phyloP scores from a whole-genome alignment of 1,139 yeast genomes.

The Kodamaea plutei region DNA sequence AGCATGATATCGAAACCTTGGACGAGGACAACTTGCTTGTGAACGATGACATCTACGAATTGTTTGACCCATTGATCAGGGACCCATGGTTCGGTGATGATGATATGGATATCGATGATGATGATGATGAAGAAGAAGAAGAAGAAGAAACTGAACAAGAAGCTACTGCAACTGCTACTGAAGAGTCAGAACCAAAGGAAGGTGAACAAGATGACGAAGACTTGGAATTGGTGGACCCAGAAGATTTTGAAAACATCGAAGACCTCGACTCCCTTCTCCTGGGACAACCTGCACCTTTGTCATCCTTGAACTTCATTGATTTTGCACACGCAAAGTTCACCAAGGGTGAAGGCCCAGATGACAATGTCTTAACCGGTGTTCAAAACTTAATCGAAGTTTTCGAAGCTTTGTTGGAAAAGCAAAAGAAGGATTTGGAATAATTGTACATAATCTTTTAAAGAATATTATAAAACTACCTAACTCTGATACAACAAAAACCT shows the following conservation, averaged over 20 bases:
- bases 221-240: conserved; percentile 15
- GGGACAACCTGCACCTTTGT: conserved; percentile 29
- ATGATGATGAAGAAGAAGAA: conserved; percentile 19
- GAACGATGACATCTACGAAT: conserved; percentile 23
- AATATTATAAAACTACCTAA: too few relatives aligned
- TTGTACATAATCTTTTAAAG: too few relatives aligned
- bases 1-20: conserved; percentile 11
- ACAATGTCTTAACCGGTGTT: conserved; percentile 62
- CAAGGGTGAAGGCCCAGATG: conserved; percentile 68
- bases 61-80: conserved; percentile 37
- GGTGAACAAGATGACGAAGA: conserved; percentile 27
- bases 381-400: conserved; percentile 52
- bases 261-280: conserved; percentile 20
- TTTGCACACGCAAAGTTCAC: conserved; percentile 79
- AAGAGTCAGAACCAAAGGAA: conserved; percentile 27
- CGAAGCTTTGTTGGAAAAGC: conserved; percentile 18
- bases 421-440: conserved; percentile 1
- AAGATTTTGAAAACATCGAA: conserved; percentile 18
- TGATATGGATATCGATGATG: conserved; percentile 31
- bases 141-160: conserved; percentile 26
- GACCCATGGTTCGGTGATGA: conserved; percentile 20
- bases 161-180: conserved; percentile 23
- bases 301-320: conserved; percentile 69
- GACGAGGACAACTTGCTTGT: conserved; percentile 13
- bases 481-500: too few relatives aligned